phyloP scores from a whole-genome alignment of 768 basidiomycete species.

The Phylloporus sp. region DNA sequence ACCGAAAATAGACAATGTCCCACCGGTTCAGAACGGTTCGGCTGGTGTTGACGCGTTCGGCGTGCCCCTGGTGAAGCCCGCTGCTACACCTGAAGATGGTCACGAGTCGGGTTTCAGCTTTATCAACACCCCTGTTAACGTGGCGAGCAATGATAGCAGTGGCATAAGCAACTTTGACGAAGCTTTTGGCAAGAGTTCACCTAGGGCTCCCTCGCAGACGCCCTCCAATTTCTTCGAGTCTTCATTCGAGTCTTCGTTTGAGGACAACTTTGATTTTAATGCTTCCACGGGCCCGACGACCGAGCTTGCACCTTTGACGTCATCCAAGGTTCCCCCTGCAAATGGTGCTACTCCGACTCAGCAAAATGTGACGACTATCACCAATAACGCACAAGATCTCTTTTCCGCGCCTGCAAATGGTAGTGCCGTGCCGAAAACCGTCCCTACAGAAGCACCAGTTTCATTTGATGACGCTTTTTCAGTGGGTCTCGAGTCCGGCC shows the following conservation, averaged over 20 bases:
- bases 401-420: conserved; percentile 15
- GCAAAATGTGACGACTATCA: conserved; percentile 2
- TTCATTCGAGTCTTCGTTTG: conserved; percentile 66
- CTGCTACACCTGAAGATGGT: conserved; percentile 14
- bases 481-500: conserved; percentile 16
- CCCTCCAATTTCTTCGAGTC: conserved; percentile 43
- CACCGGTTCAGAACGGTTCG: conserved; percentile 13
- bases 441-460: conserved; percentile 23
- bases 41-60: conserved; percentile 40
- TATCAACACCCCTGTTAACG: conserved; percentile 12
- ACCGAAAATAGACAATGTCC: conserved; percentile 17
- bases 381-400: conserved; percentile 10
- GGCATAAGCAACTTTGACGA: conserved; percentile 69
- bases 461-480: conserved; percentile 51
- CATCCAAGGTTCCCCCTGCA: conserved; percentile 15
- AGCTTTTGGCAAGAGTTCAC: conserved; percentile 56
- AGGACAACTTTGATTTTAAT: conserved; percentile 63
- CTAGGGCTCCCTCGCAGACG: conserved; percentile 32
- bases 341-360: conserved; percentile 24
- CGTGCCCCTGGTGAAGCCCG: conserved; percentile 23
- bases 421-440: conserved; percentile 8
- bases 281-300: conserved; percentile 35
- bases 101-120: conserved; percentile 21
- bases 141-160: conserved; percentile 13
- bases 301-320: conserved; percentile 27